These are phyloP conservation scores for Erigeron canadensis DNA, from an alignment of 129 eudicot genomes.

Conservation along the genomic window DNA sequence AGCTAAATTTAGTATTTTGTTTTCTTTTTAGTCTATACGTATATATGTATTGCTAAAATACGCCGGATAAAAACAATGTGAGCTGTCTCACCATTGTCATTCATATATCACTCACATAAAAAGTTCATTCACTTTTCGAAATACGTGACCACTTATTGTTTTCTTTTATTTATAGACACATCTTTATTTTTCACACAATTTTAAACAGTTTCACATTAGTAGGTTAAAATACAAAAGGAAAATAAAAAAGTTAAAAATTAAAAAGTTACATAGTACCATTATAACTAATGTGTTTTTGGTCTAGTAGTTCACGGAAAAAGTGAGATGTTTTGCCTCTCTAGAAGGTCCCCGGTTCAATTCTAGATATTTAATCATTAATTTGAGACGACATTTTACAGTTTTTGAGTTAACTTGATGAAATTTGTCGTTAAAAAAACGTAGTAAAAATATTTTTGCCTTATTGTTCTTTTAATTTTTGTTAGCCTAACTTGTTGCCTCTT, in stretches of 20 bases:
- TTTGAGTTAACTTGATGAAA: too few species aligned
- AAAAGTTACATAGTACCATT: too few species aligned
- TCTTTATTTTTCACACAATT: slow-evolving; percentile 5
- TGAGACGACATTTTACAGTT: too few species aligned
- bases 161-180: background rate
- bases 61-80: slow-evolving; percentile 22
- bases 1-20: slow-evolving; percentile 19
- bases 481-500: background rate
- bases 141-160: slow-evolving; percentile 12
- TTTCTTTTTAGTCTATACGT: background rate
- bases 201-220: slow-evolving; percentile 1
- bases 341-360: too few species aligned
- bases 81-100: slow-evolving; percentile 38
- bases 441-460: background rate
- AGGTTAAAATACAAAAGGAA: too few species aligned
- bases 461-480: background rate
- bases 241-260: too few species aligned
- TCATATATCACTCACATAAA: slow-evolving; percentile 26
- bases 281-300: too few species aligned
- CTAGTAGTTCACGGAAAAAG: too few species aligned
- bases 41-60: slow-evolving; percentile 23
- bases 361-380: too few species aligned
- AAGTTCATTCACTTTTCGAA: slow-evolving; percentile 23
- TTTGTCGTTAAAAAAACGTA: too few species aligned
- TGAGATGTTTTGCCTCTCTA: too few species aligned